Base-by-base conservation (phyloP, 495 filamentous ascomycete species). In the Podospora didyma region DNA sequence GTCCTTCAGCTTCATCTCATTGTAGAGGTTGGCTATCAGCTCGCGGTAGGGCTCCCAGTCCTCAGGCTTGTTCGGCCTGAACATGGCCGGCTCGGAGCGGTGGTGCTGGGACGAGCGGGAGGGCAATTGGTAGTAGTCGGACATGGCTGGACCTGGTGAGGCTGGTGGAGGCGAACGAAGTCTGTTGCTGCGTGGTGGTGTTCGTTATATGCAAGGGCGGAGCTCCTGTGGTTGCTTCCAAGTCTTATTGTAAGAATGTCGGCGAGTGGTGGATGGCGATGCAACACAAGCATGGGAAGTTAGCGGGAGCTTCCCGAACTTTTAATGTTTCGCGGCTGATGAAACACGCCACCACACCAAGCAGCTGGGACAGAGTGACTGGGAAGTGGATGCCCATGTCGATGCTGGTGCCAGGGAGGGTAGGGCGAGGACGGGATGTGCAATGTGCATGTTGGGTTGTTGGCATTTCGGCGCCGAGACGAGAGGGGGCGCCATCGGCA, bases 11-110 rank as follows among this genome's bases (percentile, higher is more conserved):
- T 66, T 69, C 61, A 66, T 67, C 5, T 61, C 66, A 31, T 54
- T 66, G 62, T 71, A 70, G 11, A 71, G 55, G 39, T 69, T 54
- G 28, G 56, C 62, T 41, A 75, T 69, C 50, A 65, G 53, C 9
- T 71, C 69, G 37, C 63, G 65, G 46, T 67, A 67, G 7, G 67
- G 64, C 57, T 73, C 68, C 70, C 69, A 71, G 55, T 73, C 70
- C 49, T 69, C 69, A n/a, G 67, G 61, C 53, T 66, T 70, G 46
- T 62, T 57, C 28, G 67, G 61, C 46, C 63, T 37, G 57, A 72
- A 61, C 54, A 63, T 56, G 17, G 56, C 37, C 11, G 53, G 19
- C 39, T 16, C 39, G 39, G 39, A 42, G 39, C 7, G 12, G 39
- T 14, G 37, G 37, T 31, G 26, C 26, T 41, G 48, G 39, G 35